Base-by-base conservation (phyloP, 257 asterid genomes). In the Lavandula angustifolia region DNA sequence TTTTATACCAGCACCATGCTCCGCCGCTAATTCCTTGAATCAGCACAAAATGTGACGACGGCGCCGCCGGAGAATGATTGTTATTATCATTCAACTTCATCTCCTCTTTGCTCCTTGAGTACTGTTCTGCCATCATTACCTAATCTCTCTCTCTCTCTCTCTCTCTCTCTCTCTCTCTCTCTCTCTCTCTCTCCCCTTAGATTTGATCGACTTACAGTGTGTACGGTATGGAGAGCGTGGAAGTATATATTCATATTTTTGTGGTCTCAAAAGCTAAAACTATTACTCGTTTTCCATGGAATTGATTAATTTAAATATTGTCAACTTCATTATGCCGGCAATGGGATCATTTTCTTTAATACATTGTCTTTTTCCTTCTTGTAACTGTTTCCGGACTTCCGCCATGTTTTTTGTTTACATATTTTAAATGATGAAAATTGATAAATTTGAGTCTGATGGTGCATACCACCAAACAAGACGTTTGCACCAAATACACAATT, bases 1-100 rank as follows among this genome's bases (percentile, higher is more conserved):
- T 71, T 69, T 87, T 92, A 82, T 87, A 92, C 96, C 98, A 92
- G 69, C 95, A 84, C 98, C 97, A 92, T 3, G 79, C 95, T 3
- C 98, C 97, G 1, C 85, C 88, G 0, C 82, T 22, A 0, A 87
- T 5, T 10, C 98, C 98, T 22, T 92, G 98, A 5, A 92, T 67
- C 22, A 92, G 69, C 12, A 92, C 98, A 14, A 92, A 92, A 82
- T 92, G 96, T 7, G 70, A 44, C 42, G 66, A 33, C 54, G 55
- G 3, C 17, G 41, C 7, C 16, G 33, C n/a, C 22, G 16, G 9
- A 13, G 56, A 10, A 5, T 33, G 22, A 0, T 40, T 16, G 1
- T 35, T 63, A 7, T 33, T 59, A 4, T 43, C 51, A 2, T 10
- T 59, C 59, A 57, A 35, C 41, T 48, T 37, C 42, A 1, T 4